Evolutionary conservation across 768 basidiomycete genomes (phyloP), one percentile per base, ranked within the genome.

Genomic region (Rickenella mellea): DNA sequence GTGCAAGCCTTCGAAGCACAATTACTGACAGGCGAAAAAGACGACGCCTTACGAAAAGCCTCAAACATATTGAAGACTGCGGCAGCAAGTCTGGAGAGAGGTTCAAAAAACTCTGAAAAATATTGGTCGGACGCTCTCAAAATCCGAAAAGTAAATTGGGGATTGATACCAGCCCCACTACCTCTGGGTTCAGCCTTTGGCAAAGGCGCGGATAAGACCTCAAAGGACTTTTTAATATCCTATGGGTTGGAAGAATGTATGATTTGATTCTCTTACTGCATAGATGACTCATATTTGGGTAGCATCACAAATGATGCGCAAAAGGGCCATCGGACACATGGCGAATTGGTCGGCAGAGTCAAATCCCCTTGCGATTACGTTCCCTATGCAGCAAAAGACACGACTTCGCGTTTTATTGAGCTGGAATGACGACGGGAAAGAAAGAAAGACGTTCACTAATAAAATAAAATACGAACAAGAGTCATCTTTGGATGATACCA

Each of bases 41-140:
- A 91, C 45, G 78, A 81, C 55, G 76, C 85, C 0, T 60, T 91
- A 26, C 64, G 88, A 49, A 79, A 82, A 47, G 86, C 88, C 19
- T 73, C 83, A 0, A 66, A 69, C 42, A 62, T 88, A 1, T 83
- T 89, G 48, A 84, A 78, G 51, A 57, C 67, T 25, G 84, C 84
- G 3, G 80, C 83, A 2, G 69, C 74, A 42, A 73, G 74, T 41
- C 76, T 88, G 63, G 83, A 87, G 52, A 65, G 74, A 38, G 67
- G 74, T 17, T 67, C 79, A 29, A 50, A 73, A 7, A 66, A 71
- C 38, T 74, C 78, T 30, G 84, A 88, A 54, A 76, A 67, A 45
- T 89, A 89, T 51, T 91, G 88, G 88, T 67, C 78, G 6, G 77
- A 89, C 55, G 88, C 88, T 3, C 66, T 91, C 35, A 82, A 76